Evolutionary conservation across 208 protist genomes (phyloP), one percentile per base, ranked within the genome.

Genomic region (Wallacemonas sp.): DNA sequence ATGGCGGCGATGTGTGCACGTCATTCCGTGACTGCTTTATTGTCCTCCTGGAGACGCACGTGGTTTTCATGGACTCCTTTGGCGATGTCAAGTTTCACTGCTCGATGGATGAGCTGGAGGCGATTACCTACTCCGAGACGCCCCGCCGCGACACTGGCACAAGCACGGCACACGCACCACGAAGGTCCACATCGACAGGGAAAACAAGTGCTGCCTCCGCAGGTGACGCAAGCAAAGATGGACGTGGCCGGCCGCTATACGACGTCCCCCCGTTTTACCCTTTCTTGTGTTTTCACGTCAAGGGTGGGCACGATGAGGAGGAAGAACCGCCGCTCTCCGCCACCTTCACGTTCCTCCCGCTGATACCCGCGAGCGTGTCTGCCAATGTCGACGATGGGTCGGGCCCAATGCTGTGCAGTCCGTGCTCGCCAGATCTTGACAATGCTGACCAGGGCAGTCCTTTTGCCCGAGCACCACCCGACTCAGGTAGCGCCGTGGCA

Each of bases 11-110:
- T 15, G 49, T 36, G n/a, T 39, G 17, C 17, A 55, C 27, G 28
- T 54, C 73, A 12, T 64, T 80, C 54, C 69, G 60, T 30, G 70
- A 84, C 38, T 62, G 69, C 51, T 84, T 80, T 34, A 64, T 77
- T 28, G 73, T 65, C 24, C 15, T 84, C 9, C 62, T 58, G 4
- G 72, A 79, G 55, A 69, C 66, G n/a, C 67, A 75, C 53, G 27
- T 84, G 15, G 47, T 84, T 11, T 84, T 79, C 30, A 14, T 76
- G 19, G 77, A 77, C 66, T 84, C 79, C 8, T 84, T 84, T 21
- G 79, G 79, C 0, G 67, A 68, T 19, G 36, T 75, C 14, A 45
- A 64, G 27, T 62, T 73, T 12, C 72, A 84, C 39, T 80, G 55
- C 56, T 42, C 63, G 24, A 26, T 78, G 42, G 74, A 76, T 42